Percentiles rank a stretch among this genome's conserved stretches.
These are phyloP conservation scores for Heterobasidion irregulare DNA, from an alignment of 1,284 basidiomycete genomes.

Conservation along the genomic window DNA sequence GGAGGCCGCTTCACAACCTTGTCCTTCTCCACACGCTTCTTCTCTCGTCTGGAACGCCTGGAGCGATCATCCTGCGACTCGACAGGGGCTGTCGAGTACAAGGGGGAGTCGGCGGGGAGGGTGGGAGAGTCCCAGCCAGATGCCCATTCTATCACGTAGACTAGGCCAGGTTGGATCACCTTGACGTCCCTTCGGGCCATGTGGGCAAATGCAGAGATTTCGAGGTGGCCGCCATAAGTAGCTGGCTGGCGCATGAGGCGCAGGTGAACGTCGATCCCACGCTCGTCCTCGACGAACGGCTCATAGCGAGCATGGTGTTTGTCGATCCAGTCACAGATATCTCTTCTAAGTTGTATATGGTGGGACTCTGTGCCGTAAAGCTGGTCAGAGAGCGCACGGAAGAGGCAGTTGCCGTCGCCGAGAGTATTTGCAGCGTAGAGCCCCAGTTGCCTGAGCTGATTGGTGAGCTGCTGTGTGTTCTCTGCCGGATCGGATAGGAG, in stretches of 20 bases:
- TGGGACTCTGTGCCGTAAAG: slow-evolving; percentile 68
- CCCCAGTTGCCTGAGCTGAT: slow-evolving; percentile 65
- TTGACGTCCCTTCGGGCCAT: slow-evolving; percentile 75
- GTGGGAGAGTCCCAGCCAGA: slow-evolving; percentile 35
- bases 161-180: slow-evolving; percentile 83
- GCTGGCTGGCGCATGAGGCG: slow-evolving; percentile 71
- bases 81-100: slow-evolving; percentile 2
- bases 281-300: slow-evolving; percentile 84
- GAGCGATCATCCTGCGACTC: too few species aligned
- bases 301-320: slow-evolving; percentile 66
- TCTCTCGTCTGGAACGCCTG: too few species aligned
- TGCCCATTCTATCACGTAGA: slow-evolving; percentile 75
- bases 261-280: slow-evolving; percentile 65
- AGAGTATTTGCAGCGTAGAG: slow-evolving; percentile 73
- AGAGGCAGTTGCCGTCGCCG: slow-evolving; percentile 86
- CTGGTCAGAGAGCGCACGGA: slow-evolving; percentile 77
- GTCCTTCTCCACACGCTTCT: too few species aligned
- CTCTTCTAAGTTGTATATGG: slow-evolving; percentile 63
- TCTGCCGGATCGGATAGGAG: slow-evolving; percentile 54
- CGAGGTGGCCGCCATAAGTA: slow-evolving; percentile 88
- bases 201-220: slow-evolving; percentile 85
- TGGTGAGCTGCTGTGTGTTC: slow-evolving; percentile 55
- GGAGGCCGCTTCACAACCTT: too few species aligned
- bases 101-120: slow-evolving; percentile 15
- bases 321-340: slow-evolving; percentile 80